Conservation (phyloP, 345 rosid genomes). For the Eucalyptus lansdowneana region DNA sequence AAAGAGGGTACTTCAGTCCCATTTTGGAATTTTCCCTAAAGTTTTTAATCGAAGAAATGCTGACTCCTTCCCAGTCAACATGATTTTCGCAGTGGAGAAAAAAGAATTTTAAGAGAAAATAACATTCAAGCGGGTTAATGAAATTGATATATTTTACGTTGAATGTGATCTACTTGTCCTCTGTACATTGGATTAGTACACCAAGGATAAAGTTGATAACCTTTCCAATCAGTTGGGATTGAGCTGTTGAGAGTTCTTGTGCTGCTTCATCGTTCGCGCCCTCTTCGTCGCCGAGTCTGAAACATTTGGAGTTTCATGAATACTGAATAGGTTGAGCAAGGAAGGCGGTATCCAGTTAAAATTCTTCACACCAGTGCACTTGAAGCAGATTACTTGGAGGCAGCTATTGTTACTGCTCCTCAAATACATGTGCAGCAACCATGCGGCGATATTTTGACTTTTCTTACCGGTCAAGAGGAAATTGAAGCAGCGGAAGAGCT, state of each 20-base stretch:
- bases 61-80: background rate
- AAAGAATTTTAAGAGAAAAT: background rate
- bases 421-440: too few relatives aligned
- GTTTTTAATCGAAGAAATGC: background rate
- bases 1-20: too few relatives aligned
- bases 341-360: too few relatives aligned
- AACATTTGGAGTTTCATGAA: background rate
- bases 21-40: too few relatives aligned
- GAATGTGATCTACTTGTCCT: background rate
- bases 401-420: too few relatives aligned
- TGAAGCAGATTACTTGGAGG: too few relatives aligned
- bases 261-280: constrained; percentile 11
- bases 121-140: background rate
- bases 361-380: too few relatives aligned
- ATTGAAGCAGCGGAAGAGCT: too few relatives aligned
- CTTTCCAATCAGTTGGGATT: constrained; percentile 39
- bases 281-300: background rate
- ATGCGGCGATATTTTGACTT: too few relatives aligned
- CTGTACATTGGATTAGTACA: background rate
- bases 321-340: background rate
- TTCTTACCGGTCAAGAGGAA: too few relatives aligned
- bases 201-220: background rate
- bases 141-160: background rate
- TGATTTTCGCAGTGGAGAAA: background rate
- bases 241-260: constrained; percentile 1